Evolutionary conservation across 495 filamentous ascomycete species (phyloP), one percentile per base, ranked within the genome.

Genomic region (Evansstolkia leycettana): DNA sequence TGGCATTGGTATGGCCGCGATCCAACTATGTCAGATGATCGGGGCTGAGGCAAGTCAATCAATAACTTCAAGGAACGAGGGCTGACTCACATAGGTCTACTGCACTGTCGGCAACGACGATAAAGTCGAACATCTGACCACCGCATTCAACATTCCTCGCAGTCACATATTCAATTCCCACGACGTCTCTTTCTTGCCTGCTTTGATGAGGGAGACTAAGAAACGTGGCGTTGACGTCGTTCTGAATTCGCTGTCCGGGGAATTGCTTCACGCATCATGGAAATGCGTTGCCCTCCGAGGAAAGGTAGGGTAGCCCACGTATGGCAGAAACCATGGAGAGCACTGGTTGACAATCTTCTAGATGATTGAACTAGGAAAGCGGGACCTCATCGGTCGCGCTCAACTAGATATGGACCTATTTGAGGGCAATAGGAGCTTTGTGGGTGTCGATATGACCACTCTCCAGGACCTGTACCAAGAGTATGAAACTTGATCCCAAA

Each of bases 1-100:
- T 9, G 63, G 59, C 0, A 60, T 74, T 3, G 73, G 73, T 1
- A 71, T 76, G 43, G 72, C 72, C 9, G 67, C 72, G 18, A 72
- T 76, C 39, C 42, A 40, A 13, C 26, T 79, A 2, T 65, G 68
- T 0, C 60, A 72, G 27, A 57, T 61, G 51, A 40, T 67, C 13
- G 67, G 51, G 7, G 42, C 41, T 5, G 42, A 48, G 10, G 26
- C 49, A 23, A 23, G 20, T 4, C 20, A 23, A 23, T 23, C n/a
- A n/a, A n/a, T 23, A 9, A 23, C 20, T 23, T 9, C 20, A 9
- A 23, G 9, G 20, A 9, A 23, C 20, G 4, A 23, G 20, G 20
- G 20, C 20, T 23, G 20, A 23, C 20, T 23, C 20, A n/a, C n/a
- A n/a, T 9, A 51, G 15, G 52, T 65, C 7, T 64, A 47, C 40